These are phyloP conservation scores for Scheffersomyces amazonensis DNA, from an alignment of 805 yeast species.

Conservation along the genomic window DNA sequence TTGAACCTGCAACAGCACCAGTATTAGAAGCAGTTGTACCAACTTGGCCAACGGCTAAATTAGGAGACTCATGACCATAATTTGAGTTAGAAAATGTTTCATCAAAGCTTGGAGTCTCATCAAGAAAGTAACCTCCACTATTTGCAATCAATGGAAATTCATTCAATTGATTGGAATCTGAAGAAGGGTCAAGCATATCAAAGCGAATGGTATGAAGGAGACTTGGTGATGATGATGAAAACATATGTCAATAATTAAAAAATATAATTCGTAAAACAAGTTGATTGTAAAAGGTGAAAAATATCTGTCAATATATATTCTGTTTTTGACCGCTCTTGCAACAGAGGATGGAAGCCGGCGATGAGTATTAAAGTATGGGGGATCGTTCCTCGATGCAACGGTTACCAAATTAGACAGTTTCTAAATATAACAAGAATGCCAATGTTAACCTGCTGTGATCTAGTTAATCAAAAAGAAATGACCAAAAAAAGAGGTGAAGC, in stretches of 20 bases:
- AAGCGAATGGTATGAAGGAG: constrained; percentile 8
- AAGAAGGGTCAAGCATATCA: constrained; percentile 16
- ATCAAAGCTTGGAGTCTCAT: constrained; percentile 2
- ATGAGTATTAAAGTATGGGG: not conserved
- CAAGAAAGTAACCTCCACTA: constrained; percentile 1
- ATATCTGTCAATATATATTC: not conserved
- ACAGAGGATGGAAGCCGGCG: not conserved
- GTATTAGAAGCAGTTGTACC: constrained; percentile 3
- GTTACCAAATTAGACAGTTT: no score
- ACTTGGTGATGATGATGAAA: constrained; percentile 8
- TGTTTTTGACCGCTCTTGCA: not conserved
- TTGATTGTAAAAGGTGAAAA: not conserved
- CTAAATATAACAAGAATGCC: no score
- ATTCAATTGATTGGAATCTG: constrained; percentile 9
- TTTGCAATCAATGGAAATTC: constrained; percentile 9
- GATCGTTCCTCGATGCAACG: no score
- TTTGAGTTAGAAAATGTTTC: not conserved
- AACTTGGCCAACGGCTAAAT: not conserved
- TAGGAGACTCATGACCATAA: not conserved
- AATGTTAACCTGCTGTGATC: no score
- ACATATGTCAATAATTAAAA: constrained; percentile 5
- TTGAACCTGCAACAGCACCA: not conserved
- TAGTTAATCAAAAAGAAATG: not conserved
- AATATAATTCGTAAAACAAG: no score
- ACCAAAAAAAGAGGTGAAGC: constrained; percentile 1